Base-by-base conservation (phyloP, 352 stramenopile species). In the Phytophthora idaei region DNA sequence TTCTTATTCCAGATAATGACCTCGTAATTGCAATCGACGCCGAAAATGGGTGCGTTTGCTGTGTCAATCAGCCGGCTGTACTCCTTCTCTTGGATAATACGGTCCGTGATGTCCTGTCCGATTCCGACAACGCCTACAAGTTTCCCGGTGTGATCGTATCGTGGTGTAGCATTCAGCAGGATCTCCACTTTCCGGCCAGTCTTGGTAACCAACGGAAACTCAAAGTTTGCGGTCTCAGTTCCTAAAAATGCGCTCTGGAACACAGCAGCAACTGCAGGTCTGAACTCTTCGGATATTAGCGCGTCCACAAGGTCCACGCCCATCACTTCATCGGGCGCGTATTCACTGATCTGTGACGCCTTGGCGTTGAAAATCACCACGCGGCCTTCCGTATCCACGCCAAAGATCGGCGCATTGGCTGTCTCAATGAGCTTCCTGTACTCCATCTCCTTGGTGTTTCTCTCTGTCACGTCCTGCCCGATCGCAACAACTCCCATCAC, bases 1-100 rank as follows among this genome's bases (percentile, higher is more conserved):
- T 94, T 95, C 44, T 96, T 87, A 57, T 98, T 98, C 92, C 92
- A 98, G 32, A 90, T 91, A 41, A 89, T 90, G 37, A 93, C 80
- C 14, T 78, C 44, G 25, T 77, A 88, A 27, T 88, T 69, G 27
- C 50, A 70, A 63, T 97, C 74, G 25, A 90, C 68, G 31, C 81
- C 81, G 45, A 90, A 89, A 41, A 90, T 89, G 9, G 82, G 81
- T 5, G 80, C 83, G 36, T 91, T 91, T 1, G 83, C 83, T 1
- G 80, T 87, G 53, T 91, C 83, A 25, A 91, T 87, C 21, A 91
- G 60, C 4, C 83, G 72, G 34, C 65, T 80, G 61, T 90, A 90
- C 51, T 90, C 83, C 49, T 89, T 83, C 39, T 90, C 82, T 31
- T 87, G 80, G 4, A 80, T 81, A 51, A 86, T 89, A 31, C 74